Conservation (phyloP, 768 basidiomycete genomes). For the Amanita subjunquillea region DNA sequence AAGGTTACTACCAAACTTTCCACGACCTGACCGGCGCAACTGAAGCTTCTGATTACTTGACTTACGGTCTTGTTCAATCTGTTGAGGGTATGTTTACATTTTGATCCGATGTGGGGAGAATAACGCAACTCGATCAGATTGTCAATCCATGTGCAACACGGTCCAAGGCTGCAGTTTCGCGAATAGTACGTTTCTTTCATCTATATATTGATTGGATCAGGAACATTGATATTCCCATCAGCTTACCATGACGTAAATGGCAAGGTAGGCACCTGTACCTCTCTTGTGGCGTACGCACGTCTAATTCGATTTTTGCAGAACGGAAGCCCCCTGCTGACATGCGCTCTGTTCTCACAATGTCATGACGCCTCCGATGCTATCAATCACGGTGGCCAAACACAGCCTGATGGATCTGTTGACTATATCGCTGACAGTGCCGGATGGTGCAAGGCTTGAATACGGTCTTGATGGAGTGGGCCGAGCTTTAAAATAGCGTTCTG, state of each 20-base stretch:
- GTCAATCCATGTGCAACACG: constrained; percentile 33
- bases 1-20: constrained; percentile 30
- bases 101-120: background rate
- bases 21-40: constrained; percentile 30
- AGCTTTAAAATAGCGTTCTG: background rate
- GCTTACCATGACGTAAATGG: constrained; percentile 38
- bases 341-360: constrained; percentile 29
- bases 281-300: background rate
- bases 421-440: constrained; percentile 32
- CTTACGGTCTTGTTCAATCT: constrained; percentile 35
- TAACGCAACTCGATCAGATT: constrained; percentile 18
- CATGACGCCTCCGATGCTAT: constrained; percentile 24
- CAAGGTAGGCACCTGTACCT: constrained; percentile 16
- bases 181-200: constrained; percentile 23
- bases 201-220: background rate
- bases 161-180: constrained; percentile 30
- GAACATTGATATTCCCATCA: constrained; percentile 8
- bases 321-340: constrained; percentile 33
- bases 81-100: constrained; percentile 20
- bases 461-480: background rate
- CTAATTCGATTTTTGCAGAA: constrained; percentile 13
- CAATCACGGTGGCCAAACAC: constrained; percentile 32
- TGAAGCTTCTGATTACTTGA: constrained; percentile 29
- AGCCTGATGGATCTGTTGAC: constrained; percentile 29
- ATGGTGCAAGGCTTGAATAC: constrained; percentile 23